Evolutionary conservation across 768 basidiomycete genomes (phyloP).

Genomic region (Sporobolomyces phaffii): DNA sequence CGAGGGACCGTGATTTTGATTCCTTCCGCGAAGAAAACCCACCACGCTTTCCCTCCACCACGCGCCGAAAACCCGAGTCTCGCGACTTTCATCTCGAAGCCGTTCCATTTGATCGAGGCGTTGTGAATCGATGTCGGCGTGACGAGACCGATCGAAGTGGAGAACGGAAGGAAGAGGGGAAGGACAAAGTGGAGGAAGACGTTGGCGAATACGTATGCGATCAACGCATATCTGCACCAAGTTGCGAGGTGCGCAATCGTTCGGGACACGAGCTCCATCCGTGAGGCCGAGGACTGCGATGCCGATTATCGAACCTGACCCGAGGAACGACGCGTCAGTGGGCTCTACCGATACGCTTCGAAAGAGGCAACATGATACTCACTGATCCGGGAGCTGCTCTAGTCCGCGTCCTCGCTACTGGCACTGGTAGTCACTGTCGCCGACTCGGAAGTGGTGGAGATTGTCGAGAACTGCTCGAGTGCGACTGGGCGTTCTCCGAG

Average conservation of each 20-base stretch:
- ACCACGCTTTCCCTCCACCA: conserved; percentile 2
- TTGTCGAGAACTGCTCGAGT: no score
- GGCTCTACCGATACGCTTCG: no score
- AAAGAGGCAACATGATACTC: no score
- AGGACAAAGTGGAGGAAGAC: conserved; percentile 15
- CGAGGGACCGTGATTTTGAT: background rate
- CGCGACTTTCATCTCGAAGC: conserved; percentile 6
- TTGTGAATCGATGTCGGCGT: conserved; percentile 14
- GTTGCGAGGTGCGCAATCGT: background rate
- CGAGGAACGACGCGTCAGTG: no score
- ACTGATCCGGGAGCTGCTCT: no score
- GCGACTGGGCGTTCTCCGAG: no score
- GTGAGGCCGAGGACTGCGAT: background rate
- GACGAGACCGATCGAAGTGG: conserved; percentile 19
- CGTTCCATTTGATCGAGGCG: background rate
- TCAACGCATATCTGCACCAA: background rate
- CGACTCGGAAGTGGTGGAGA: no score
- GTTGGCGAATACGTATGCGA: conserved; percentile 1
- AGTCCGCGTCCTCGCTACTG: no score
- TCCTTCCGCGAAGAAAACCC: background rate
- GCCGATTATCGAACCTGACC: no score
- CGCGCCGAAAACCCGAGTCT: background rate
- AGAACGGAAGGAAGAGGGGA: conserved; percentile 16
- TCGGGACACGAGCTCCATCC: background rate
- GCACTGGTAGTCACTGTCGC: no score